Conservation (phyloP, 164 flowering plant species). For the Magnolia changhungtana region DNA sequence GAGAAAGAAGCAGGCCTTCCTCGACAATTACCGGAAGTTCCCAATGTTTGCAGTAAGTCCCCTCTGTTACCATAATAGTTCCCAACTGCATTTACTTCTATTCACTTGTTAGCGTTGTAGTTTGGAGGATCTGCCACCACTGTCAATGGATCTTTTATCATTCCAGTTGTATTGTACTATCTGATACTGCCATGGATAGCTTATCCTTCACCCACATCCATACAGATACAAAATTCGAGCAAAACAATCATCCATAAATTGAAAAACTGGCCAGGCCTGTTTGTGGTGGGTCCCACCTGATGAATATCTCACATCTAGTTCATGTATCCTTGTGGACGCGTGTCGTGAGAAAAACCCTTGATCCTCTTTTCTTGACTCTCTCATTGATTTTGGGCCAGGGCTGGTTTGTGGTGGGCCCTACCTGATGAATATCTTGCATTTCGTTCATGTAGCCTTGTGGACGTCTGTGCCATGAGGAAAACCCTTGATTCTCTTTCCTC, state of each 20-base stretch:
- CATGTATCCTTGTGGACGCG: not conserved
- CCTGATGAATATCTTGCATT: not conserved
- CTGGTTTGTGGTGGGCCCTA: too few species aligned
- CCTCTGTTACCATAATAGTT: not conserved
- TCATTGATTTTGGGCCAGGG: too few species aligned
- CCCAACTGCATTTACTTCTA: not conserved
- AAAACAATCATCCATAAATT: too few species aligned
- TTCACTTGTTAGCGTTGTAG: not conserved
- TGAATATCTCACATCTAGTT: not conserved
- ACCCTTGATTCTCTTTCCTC: not conserved
- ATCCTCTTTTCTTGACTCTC: not conserved
- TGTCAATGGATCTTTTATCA: too few species aligned
- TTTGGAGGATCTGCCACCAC: not conserved
- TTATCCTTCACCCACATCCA: too few species aligned
- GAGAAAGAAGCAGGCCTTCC: slow-evolving; percentile 97
- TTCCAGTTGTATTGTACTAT: not conserved
- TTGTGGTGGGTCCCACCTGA: too few species aligned
- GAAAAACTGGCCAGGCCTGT: too few species aligned
- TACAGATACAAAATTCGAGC: too few species aligned
- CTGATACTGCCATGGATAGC: too few species aligned
- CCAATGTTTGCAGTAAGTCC: slow-evolving; percentile 97
- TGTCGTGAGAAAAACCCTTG: not conserved
- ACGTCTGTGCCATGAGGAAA: not conserved
- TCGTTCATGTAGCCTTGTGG: not conserved
- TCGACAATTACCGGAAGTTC: slow-evolving; percentile 92